Percentiles rank a stretch among this genome's conserved stretches.
Conservation (phyloP, 2,329 filamentous ascomycete genomes). For the Nigrospora oryzae region DNA sequence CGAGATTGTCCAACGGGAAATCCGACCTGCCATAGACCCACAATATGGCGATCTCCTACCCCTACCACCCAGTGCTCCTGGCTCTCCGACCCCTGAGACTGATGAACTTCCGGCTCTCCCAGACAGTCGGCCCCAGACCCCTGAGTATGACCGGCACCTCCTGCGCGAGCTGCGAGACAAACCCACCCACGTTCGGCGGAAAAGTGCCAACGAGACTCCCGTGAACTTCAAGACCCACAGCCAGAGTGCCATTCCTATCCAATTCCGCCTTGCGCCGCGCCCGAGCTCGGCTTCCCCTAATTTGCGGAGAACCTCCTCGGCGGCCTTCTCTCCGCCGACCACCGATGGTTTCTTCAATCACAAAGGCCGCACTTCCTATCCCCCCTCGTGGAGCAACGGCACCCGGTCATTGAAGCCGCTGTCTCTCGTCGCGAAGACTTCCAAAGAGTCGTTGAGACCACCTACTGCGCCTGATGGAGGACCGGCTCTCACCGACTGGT, state of each 20-base stretch:
- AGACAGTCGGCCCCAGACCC: slow-evolving; percentile 50
- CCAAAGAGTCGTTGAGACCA: slow-evolving; percentile 28
- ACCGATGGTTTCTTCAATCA: slow-evolving; percentile 23
- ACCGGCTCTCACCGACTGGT: not conserved
- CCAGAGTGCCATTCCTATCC: slow-evolving; percentile 49
- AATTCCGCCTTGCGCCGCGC: slow-evolving; percentile 42
- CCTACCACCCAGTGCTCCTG: slow-evolving; percentile 51
- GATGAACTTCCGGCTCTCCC: slow-evolving; percentile 44
- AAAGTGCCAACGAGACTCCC: slow-evolving; percentile 38
- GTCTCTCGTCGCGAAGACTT: slow-evolving; percentile 65
- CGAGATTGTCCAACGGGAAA: slow-evolving; percentile 47
- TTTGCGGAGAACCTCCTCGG: slow-evolving; percentile 27
- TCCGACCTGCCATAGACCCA: slow-evolving; percentile 60
- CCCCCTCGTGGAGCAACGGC: slow-evolving; percentile 41
- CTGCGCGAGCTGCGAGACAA: slow-evolving; percentile 31
- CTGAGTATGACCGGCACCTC: slow-evolving; percentile 33
- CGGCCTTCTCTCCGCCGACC: slow-evolving; percentile 21
- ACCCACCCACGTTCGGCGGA: slow-evolving; percentile 35
- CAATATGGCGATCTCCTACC: slow-evolving; percentile 57
- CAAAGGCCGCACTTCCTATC: slow-evolving; percentile 36
- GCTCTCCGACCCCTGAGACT: slow-evolving; percentile 31
- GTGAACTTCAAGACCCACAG: slow-evolving; percentile 43
- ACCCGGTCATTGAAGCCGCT: slow-evolving; percentile 53
- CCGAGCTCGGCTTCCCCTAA: slow-evolving; percentile 24
- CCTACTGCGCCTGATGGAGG: not conserved